Percentiles rank a stretch among this genome's conserved stretches.
Evolutionary conservation across 441 rosid species (phyloP).

Genomic region (Monsonia emarginata): DNA sequence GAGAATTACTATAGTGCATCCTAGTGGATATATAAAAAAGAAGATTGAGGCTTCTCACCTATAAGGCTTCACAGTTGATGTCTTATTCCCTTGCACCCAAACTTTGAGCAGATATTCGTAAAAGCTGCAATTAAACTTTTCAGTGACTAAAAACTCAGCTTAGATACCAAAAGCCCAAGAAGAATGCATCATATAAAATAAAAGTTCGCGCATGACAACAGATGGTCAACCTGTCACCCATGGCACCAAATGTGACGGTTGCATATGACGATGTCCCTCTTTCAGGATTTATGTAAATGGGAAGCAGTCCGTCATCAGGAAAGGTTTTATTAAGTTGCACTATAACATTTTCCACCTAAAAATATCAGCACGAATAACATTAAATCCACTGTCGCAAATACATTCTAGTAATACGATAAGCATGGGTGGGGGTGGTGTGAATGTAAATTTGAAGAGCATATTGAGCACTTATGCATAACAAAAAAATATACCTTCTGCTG

Average conservation of each 20-base stretch:
- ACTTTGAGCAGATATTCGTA: constrained; percentile 94
- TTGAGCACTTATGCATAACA: background rate
- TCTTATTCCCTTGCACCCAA: constrained; percentile 91
- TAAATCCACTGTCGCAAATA: background rate
- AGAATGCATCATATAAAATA: background rate
- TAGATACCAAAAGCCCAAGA: background rate
- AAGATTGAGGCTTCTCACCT: constrained; percentile 37
- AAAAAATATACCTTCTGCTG: constrained; percentile 62
- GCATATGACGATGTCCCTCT: constrained; percentile 52
- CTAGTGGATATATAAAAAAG: background rate
- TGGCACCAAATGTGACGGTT: constrained; percentile 85
- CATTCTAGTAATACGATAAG: no score
- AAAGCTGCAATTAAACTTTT: constrained; percentile 46
- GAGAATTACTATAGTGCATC: background rate
- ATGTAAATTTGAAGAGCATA: background rate
- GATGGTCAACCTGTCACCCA: constrained; percentile 70
- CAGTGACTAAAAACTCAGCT: background rate
- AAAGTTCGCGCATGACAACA: background rate
- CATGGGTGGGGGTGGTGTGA: background rate
- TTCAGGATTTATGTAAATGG: constrained; percentile 67
- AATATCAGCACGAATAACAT: constrained; percentile 14
- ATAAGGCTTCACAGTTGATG: constrained; percentile 55
- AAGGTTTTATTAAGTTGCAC: constrained; percentile 50
- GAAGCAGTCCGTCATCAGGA: constrained; percentile 88
- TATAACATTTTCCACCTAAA: constrained; percentile 77